Percentiles rank a stretch among this genome's conserved stretches.
phyloP scores from a whole-genome alignment of 2,329 filamentous ascomycete species.

The Verticillium nonalfalfae region DNA sequence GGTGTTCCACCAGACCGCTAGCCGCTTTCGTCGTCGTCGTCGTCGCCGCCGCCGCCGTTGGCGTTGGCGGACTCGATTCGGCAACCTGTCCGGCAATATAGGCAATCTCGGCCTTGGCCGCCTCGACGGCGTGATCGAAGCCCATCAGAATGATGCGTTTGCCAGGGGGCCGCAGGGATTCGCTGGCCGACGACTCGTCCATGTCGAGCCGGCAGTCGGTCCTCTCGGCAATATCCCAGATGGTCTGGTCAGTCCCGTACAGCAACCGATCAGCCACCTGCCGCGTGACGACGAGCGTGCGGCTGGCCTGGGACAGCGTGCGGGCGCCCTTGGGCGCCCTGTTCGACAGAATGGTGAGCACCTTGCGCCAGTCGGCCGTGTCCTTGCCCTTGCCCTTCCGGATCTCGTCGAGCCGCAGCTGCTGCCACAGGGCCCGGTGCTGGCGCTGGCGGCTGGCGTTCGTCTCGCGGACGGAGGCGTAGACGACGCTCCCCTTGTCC shows the following conservation, averaged over 20 bases:
- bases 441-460: conserved; percentile 12
- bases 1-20: neutral
- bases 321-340: neutral
- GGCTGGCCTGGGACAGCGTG: neutral
- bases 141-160: conserved; percentile 6
- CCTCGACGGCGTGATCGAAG: conserved; percentile 5
- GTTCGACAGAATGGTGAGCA: conserved; percentile 25
- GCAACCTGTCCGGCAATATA: neutral
- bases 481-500: conserved; percentile 4
- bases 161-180: neutral
- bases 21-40: neutral
- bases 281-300: conserved; percentile 12
- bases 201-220: conserved; percentile 15
- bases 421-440: conserved; percentile 21
- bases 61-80: neutral
- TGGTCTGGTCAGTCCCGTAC: conserved; percentile 12
- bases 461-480: conserved; percentile 10
- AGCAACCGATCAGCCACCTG: conserved; percentile 9
- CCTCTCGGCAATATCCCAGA: conserved; percentile 21
- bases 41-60: neutral
- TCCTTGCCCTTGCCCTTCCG: conserved; percentile 19
- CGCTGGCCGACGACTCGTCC: neutral
- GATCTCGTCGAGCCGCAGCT: conserved; percentile 27
- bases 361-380: conserved; percentile 30
- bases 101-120: conserved; percentile 4